Evolutionary conservation across 495 filamentous ascomycete species (phyloP).

Genomic region (Melanomma pulvis-pyrius): DNA sequence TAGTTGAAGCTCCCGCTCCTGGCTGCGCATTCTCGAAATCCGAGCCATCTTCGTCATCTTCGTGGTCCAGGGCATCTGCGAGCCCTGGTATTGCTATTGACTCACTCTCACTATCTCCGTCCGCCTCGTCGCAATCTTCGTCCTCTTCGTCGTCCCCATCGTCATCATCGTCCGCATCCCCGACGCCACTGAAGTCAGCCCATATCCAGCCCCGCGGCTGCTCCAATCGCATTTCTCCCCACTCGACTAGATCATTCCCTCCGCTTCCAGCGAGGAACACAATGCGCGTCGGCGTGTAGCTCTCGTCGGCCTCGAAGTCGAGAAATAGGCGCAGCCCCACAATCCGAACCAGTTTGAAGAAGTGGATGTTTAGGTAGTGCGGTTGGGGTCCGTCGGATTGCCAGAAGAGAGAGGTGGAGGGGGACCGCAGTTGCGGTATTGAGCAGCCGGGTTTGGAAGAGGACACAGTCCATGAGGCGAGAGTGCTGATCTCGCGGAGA

Average conservation of each 20-base stretch:
- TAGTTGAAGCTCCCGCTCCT: background rate
- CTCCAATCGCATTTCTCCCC: conserved; percentile 75
- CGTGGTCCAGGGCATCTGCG: conserved; percentile 11
- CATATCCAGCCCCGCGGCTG: conserved; percentile 88
- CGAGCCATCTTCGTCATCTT: conserved; percentile 34
- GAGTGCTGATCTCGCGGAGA: conserved; percentile 89
- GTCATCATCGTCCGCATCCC: conserved; percentile 38
- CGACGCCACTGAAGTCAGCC: conserved; percentile 72
- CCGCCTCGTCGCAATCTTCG: conserved; percentile 17
- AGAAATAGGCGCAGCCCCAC: conserved; percentile 82
- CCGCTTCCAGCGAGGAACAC: conserved; percentile 83
- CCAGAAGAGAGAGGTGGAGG: conserved; percentile 83
- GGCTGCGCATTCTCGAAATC: conserved; percentile 40
- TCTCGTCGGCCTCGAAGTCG: conserved; percentile 89
- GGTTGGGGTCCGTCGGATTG: conserved; percentile 97
- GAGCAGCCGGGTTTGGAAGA: conserved; percentile 91
- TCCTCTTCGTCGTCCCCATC: conserved; percentile 37
- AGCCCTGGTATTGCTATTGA: background rate
- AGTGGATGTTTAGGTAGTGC: conserved; percentile 90
- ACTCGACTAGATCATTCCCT: conserved; percentile 82
- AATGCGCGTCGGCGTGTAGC: conserved; percentile 95
- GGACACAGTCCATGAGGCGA: conserved; percentile 90
- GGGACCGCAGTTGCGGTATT: conserved; percentile 78
- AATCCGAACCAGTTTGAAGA: conserved; percentile 88
- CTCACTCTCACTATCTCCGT: conserved; percentile 34